A percentile compares a stretch with the other conserved stretches of the same genome.
Evolutionary conservation across 106 monocot species (phyloP).

Genomic region (Posidonia australis): DNA sequence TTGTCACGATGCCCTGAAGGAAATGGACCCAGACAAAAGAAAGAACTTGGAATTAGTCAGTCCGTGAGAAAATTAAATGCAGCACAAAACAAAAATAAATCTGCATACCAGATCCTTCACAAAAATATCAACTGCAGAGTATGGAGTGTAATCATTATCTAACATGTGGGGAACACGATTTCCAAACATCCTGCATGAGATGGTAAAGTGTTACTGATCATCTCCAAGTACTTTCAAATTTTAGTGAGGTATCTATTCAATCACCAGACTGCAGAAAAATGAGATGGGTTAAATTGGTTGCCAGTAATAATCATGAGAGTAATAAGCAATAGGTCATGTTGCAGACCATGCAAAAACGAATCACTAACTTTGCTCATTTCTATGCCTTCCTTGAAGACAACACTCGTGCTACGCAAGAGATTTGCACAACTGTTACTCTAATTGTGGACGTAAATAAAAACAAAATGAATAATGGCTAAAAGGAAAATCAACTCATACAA

Average conservation of each 20-base stretch:
- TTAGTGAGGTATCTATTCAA: not conserved
- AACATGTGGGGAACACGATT: conserved; percentile 98
- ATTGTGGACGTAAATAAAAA: no score
- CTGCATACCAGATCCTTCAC: conserved; percentile 88
- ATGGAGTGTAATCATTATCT: conserved; percentile 87
- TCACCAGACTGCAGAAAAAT: not conserved
- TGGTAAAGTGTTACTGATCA: not conserved
- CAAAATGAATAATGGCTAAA: not conserved
- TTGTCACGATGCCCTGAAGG: conserved; percentile 72
- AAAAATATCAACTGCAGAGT: conserved; percentile 91
- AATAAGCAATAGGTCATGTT: not conserved
- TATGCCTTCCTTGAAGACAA: no score
- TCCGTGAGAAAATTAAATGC: not conserved
- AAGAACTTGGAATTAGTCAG: not conserved
- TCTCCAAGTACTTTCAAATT: not conserved
- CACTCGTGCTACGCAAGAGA: no score
- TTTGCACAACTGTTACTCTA: no score
- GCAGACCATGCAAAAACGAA: not conserved
- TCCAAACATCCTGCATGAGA: conserved; percentile 84
- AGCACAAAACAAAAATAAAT: not conserved
- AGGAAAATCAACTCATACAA: not conserved
- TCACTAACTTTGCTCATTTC: no score
- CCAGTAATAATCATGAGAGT: not conserved
- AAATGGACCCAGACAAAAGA: not conserved
- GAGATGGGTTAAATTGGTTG: not conserved